phyloP scores from a whole-genome alignment of 805 yeast genomes.

The Spathaspora sp. region DNA sequence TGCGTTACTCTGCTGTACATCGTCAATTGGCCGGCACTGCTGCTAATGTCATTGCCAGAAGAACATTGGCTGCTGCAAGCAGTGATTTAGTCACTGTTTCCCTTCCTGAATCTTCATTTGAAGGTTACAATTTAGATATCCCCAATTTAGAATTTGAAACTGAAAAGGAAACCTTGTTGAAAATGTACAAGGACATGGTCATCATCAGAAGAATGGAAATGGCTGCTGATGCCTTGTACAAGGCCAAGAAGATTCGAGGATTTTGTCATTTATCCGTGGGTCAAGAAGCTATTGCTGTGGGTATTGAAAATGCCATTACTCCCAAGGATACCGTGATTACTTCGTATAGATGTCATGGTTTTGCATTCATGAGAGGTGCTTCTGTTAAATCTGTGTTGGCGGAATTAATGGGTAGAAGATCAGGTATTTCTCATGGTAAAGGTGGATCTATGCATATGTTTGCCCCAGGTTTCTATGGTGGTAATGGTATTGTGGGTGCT shows the following conservation, averaged over 20 bases:
- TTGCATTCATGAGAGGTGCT: constrained; percentile 95
- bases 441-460: constrained; percentile 99
- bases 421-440: constrained; percentile 94
- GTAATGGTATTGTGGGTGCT: constrained; percentile 99
- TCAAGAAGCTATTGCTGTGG: constrained; percentile 98
- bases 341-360: constrained; percentile 98
- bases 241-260: constrained; percentile 98
- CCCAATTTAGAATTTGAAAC: constrained; percentile 76
- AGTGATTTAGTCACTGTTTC: constrained; percentile 46
- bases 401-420: constrained; percentile 94
- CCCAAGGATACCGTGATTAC: constrained; percentile 87
- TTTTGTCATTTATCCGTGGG: constrained; percentile 98
- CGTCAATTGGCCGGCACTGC: constrained; percentile 13
- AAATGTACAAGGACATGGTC: constrained; percentile 97
- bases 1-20: constrained; percentile 3
- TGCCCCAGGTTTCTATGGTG: constrained; percentile 94
- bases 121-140: constrained; percentile 69
- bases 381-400: constrained; percentile 87
- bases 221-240: constrained; percentile 97
- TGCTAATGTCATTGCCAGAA: constrained; percentile 14
- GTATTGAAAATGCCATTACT: constrained; percentile 92
- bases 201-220: constrained; percentile 95
- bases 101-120: constrained; percentile 79
- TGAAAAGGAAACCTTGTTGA: constrained; percentile 71
- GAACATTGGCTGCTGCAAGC: constrained; percentile 33